Percentiles rank a stretch among this genome's conserved stretches.
Conservation (phyloP, 139 green algal species). For the Auxenochlorella pyrenoidosa region DNA sequence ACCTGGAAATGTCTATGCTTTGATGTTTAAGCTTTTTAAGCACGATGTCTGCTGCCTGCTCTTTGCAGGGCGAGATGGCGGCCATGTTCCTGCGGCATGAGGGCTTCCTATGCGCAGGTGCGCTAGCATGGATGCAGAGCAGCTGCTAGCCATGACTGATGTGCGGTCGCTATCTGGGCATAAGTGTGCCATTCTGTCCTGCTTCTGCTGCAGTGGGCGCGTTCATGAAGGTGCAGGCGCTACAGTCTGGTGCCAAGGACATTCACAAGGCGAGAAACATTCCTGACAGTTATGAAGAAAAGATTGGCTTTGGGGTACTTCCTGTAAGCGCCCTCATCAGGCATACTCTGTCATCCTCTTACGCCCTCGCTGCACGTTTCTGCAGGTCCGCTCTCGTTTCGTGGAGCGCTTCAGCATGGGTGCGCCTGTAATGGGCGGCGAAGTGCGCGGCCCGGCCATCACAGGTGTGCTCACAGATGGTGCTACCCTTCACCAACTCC, state of each 20-base stretch:
- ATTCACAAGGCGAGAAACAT: neutral
- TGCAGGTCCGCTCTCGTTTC: constrained; percentile 78
- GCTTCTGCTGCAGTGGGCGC: constrained; percentile 75
- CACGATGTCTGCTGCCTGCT: neutral
- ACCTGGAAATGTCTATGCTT: too few relatives aligned
- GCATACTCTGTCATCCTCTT: too few relatives aligned
- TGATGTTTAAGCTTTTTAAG: too few relatives aligned
- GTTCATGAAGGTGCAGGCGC: constrained; percentile 91
- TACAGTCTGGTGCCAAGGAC: constrained; percentile 37
- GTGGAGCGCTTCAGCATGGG: constrained; percentile 95
- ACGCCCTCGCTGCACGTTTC: neutral
- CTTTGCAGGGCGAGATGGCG: constrained; percentile 87
- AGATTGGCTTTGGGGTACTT: neutral
- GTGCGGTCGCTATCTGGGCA: neutral
- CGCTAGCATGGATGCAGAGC: too few relatives aligned
- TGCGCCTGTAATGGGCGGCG: constrained; percentile 79
- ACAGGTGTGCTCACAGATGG: neutral
- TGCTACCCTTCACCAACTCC: too few relatives aligned
- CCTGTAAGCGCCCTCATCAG: neutral
- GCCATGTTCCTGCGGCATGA: constrained; percentile 98
- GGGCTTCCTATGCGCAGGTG: constrained; percentile 92
- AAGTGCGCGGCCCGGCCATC: constrained; percentile 82
- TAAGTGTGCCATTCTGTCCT: neutral
- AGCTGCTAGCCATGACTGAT: neutral
- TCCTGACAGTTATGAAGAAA: neutral